Evolutionary conservation across 1,139 yeast genomes (phyloP).

Genomic region (Scheffersomyces titani): DNA sequence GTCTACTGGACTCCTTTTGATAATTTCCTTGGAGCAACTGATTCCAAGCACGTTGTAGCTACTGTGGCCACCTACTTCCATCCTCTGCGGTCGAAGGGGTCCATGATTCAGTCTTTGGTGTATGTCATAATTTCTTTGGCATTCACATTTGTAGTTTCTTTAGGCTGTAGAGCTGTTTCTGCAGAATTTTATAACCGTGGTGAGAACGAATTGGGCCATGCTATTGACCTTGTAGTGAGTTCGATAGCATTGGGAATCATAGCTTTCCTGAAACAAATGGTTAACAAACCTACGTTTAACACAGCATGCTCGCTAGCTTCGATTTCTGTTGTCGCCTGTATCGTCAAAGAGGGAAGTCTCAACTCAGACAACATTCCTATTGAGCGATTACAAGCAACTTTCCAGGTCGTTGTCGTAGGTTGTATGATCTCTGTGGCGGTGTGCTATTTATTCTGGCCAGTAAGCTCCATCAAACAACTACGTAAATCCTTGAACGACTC

Average conservation of each 20-base stretch:
- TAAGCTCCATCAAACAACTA: constrained; percentile 52
- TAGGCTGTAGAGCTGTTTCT: constrained; percentile 56
- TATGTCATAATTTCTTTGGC: constrained; percentile 59
- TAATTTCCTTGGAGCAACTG: constrained; percentile 59
- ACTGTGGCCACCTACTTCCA: constrained; percentile 86
- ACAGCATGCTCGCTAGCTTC: constrained; percentile 82
- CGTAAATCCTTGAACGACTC: constrained; percentile 52
- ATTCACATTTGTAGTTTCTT: constrained; percentile 58
- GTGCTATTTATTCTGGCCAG: constrained; percentile 68
- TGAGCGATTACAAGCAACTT: constrained; percentile 54
- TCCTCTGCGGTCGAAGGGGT: constrained; percentile 77
- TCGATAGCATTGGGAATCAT: constrained; percentile 63
- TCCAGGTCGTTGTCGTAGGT: constrained; percentile 63
- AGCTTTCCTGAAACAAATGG: constrained; percentile 68
- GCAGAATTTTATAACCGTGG: constrained; percentile 48
- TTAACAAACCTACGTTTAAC: constrained; percentile 69
- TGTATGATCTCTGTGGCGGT: constrained; percentile 57
- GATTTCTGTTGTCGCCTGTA: constrained; percentile 67
- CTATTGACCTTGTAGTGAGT: constrained; percentile 56
- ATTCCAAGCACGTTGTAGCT: constrained; percentile 79
- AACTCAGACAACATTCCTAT: constrained; percentile 65
- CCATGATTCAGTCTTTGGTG: constrained; percentile 72
- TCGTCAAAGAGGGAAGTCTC: constrained; percentile 75
- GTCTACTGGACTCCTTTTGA: constrained; percentile 69
- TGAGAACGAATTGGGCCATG: constrained; percentile 52